Evolutionary conservation across 768 basidiomycete species (phyloP).

Genomic region (Cystofilobasidium bisporidii): DNA sequence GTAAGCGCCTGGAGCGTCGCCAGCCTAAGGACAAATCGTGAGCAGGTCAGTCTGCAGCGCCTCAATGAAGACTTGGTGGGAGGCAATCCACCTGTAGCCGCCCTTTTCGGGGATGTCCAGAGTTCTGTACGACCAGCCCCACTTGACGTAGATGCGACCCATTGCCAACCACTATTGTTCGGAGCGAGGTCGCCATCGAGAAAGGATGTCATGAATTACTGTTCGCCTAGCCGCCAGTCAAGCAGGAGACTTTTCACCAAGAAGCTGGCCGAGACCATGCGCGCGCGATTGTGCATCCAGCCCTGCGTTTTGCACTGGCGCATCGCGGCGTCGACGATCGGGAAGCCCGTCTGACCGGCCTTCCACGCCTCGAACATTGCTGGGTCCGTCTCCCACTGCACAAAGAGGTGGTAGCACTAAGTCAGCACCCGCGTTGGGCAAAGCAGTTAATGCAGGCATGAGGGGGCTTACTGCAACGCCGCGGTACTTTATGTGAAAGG

Average conservation of each 20-base stretch:
- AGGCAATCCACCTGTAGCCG: no score
- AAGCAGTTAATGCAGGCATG: not conserved
- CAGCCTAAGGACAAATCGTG: no score
- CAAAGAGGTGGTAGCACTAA: conserved; percentile 6
- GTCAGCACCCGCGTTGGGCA: conserved; percentile 44
- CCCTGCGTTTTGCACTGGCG: conserved; percentile 33
- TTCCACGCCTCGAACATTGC: conserved; percentile 56
- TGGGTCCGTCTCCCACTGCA: conserved; percentile 43
- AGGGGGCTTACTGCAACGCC: not conserved
- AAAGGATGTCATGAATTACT: conserved; percentile 82
- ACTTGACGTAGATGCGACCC: conserved; percentile 45
- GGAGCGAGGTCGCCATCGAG: conserved; percentile 84
- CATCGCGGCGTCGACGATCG: conserved; percentile 37
- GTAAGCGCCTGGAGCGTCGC: no score
- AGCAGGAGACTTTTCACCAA: conserved; percentile 73
- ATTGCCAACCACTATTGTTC: conserved; percentile 42
- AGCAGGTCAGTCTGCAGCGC: no score
- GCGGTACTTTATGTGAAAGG: conserved; percentile 65
- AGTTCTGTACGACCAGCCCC: no score
- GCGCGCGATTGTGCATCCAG: conserved; percentile 68
- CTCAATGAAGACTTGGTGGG: no score
- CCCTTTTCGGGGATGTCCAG: no score
- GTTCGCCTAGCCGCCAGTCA: conserved; percentile 58
- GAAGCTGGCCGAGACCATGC: conserved; percentile 46
- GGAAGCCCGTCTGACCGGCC: conserved; percentile 67